phyloP scores from a whole-genome alignment of 305 asterid species.

The Fraxinus sp. region DNA sequence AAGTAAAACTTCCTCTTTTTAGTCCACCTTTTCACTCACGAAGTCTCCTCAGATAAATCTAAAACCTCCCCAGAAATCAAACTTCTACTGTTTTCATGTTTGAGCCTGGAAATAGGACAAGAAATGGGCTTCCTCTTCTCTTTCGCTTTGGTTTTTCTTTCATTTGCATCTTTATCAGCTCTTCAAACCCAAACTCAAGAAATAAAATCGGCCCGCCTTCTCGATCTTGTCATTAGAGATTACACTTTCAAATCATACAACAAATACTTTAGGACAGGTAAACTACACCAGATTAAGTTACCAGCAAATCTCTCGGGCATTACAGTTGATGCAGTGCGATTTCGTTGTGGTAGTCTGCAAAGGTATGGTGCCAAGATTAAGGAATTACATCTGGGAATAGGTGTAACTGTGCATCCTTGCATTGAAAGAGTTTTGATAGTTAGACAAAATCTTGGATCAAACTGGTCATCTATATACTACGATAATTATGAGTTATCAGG shows the following conservation, averaged over 20 bases:
- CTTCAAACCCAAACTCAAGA: slow-evolving; percentile 32
- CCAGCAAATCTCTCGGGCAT: slow-evolving; percentile 76
- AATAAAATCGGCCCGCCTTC: slow-evolving; percentile 60
- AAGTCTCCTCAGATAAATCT: not conserved
- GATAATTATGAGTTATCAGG: slow-evolving; percentile 63
- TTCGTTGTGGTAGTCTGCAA: slow-evolving; percentile 76
- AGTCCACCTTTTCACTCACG: not conserved
- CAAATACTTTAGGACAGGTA: slow-evolving; percentile 56
- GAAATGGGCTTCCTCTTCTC: slow-evolving; percentile 28
- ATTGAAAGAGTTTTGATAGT: slow-evolving; percentile 55
- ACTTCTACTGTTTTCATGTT: not conserved
- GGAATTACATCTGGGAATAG: slow-evolving; percentile 48
- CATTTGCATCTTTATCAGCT: slow-evolving; percentile 27
- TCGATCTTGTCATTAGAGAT: slow-evolving; percentile 71
- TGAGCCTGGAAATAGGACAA: not conserved
- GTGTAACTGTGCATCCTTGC: slow-evolving; percentile 51
- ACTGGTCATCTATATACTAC: slow-evolving; percentile 72
- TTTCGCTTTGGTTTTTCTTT: slow-evolving; percentile 30
- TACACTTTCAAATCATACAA: slow-evolving; percentile 57
- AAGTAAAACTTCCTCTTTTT: not conserved
- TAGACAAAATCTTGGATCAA: slow-evolving; percentile 58
- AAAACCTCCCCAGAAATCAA: slow-evolving; percentile 2
- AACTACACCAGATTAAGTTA: slow-evolving; percentile 41
- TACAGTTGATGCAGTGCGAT: slow-evolving; percentile 41
- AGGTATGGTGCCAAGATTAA: slow-evolving; percentile 63